Percentiles rank a stretch among this genome's conserved stretches.
Evolutionary conservation across 306 rosid species (phyloP).

Genomic region (Casuarina glauca): DNA sequence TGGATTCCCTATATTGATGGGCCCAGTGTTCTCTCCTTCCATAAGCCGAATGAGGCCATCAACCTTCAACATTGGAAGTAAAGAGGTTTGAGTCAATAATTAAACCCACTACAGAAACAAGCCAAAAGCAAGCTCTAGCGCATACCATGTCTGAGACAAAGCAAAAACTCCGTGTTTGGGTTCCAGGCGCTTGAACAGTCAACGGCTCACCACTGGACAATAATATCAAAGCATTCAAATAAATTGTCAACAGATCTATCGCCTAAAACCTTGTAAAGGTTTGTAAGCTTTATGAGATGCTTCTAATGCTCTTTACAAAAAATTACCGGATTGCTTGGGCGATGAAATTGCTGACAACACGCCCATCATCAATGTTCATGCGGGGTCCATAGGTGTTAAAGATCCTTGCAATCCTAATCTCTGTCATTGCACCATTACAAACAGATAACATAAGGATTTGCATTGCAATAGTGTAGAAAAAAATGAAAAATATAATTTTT

Average conservation of each 20-base stretch:
- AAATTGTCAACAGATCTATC: too few species aligned
- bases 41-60: slow-evolving; percentile 82
- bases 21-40: slow-evolving; percentile 75
- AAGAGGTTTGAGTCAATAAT: neutral
- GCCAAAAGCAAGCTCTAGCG: slow-evolving; percentile 4
- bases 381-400: slow-evolving; percentile 98
- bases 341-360: slow-evolving; percentile 96
- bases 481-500: neutral
- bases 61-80: slow-evolving; percentile 45
- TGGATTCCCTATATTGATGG: slow-evolving; percentile 90
- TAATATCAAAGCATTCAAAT: too few species aligned
- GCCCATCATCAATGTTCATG: slow-evolving; percentile 98
- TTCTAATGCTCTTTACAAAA: neutral
- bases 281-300: neutral
- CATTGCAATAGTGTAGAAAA: slow-evolving; percentile 10
- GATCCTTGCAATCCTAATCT: slow-evolving; percentile 91
- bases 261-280: neutral
- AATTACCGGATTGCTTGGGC: slow-evolving; percentile 94
- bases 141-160: slow-evolving; percentile 77
- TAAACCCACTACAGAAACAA: neutral
- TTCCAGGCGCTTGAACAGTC: slow-evolving; percentile 84
- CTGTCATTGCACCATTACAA: slow-evolving; percentile 32
- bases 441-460: neutral
- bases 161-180: slow-evolving; percentile 90
- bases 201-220: slow-evolving; percentile 61